phyloP scores from a whole-genome alignment of 805 yeast species.

The Wickerhamiella parazyma region DNA sequence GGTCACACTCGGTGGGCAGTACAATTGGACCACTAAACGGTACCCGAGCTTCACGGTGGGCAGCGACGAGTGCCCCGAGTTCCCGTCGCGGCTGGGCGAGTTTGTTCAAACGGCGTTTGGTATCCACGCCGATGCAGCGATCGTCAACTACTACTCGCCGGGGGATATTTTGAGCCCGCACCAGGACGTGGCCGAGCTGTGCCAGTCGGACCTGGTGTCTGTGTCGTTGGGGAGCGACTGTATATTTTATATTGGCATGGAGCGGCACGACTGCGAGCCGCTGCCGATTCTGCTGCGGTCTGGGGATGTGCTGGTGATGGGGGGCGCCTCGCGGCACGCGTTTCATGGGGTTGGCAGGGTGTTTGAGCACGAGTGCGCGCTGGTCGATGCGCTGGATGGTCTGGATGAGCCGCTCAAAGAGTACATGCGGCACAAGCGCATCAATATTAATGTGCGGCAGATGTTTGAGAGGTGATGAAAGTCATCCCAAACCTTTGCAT shows the following conservation, averaged over 20 bases:
- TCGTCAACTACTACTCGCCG: conserved; percentile 31
- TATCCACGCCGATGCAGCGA: conserved; percentile 29
- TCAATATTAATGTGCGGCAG: conserved; percentile 31
- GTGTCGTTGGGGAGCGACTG: conserved; percentile 30
- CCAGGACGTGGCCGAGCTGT: conserved; percentile 31
- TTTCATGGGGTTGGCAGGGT: conserved; percentile 33
- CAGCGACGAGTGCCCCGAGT: conserved; percentile 22
- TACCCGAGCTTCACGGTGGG: conserved; percentile 29
- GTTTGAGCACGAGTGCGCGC: conserved; percentile 13
- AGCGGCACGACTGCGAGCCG: conserved; percentile 21
- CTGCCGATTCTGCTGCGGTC: conserved; percentile 26
- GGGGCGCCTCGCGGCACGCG: conserved; percentile 29
- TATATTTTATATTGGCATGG: conserved; percentile 25
- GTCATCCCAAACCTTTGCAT: not conserved
- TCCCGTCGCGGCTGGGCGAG: conserved; percentile 21
- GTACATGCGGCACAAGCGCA: conserved; percentile 28
- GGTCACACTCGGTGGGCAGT: conserved; percentile 36
- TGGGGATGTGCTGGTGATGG: conserved; percentile 32
- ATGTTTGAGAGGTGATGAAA: conserved; percentile 18
- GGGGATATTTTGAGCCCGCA: conserved; percentile 34
- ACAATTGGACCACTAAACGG: conserved; percentile 32
- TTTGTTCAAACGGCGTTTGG: conserved; percentile 19
- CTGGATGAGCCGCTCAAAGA: conserved; percentile 15
- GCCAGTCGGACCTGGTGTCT: conserved; percentile 27
- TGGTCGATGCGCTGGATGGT: conserved; percentile 1